Percentiles rank a stretch among this genome's conserved stretches.
Evolutionary conservation across 1,284 basidiomycete genomes (phyloP).

Genomic region (Malassezia vespertilionis): DNA sequence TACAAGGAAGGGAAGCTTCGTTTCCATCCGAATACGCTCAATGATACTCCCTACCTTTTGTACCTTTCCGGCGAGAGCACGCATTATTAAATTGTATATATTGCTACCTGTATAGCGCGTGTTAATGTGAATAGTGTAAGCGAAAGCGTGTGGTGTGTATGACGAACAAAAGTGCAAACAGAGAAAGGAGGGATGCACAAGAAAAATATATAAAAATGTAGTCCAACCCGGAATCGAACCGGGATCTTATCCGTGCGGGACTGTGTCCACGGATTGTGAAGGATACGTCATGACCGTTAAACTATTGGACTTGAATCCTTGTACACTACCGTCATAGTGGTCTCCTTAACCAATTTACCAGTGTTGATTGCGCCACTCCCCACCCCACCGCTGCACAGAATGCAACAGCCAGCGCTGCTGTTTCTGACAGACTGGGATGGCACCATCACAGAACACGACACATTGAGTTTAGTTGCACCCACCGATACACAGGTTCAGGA

Average conservation of each 20-base stretch:
- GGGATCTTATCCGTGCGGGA: constrained; percentile 18
- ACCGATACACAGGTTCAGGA: constrained; percentile 1
- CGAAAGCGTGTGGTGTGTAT: too few relatives aligned
- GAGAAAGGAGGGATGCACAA: neutral
- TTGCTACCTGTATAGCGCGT: neutral
- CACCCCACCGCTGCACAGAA: neutral
- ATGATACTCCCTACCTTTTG: constrained; percentile 44
- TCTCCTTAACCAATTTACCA: neutral
- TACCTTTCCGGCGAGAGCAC: too few relatives aligned
- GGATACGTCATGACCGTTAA: constrained; percentile 22
- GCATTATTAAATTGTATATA: neutral
- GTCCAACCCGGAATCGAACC: constrained; percentile 23
- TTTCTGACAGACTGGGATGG: constrained; percentile 45
- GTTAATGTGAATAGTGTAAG: neutral
- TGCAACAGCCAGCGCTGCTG: constrained; percentile 9
- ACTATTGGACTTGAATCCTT: constrained; percentile 9
- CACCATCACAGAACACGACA: constrained; percentile 38
- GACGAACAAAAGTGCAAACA: neutral
- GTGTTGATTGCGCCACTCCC: neutral
- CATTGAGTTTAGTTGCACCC: constrained; percentile 34
- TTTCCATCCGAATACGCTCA: constrained; percentile 69
- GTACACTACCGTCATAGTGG: neutral
- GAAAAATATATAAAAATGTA: constrained; percentile 10
- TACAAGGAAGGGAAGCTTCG: constrained; percentile 59
- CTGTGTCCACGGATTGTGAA: constrained; percentile 10